Evolutionary conservation across 1,139 yeast genomes (phyloP).

Genomic region (Suhomyces panamericanus): DNA sequence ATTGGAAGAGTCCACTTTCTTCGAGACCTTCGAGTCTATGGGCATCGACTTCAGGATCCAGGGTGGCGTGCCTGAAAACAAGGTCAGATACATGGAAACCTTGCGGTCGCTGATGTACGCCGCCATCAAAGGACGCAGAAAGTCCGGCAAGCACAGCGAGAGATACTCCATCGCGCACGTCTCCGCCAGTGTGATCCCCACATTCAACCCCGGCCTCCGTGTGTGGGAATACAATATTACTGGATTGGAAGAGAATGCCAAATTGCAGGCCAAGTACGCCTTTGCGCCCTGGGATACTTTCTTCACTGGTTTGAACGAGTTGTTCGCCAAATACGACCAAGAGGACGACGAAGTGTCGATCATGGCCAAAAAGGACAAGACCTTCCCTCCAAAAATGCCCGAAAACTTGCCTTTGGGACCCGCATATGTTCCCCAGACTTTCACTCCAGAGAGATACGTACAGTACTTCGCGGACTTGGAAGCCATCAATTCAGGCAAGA

Average conservation of each 20-base stretch:
- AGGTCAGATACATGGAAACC: slow-evolving; percentile 59
- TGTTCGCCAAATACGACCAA: slow-evolving; percentile 19
- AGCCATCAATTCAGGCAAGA: slow-evolving; percentile 46
- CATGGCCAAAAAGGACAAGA: slow-evolving; percentile 45
- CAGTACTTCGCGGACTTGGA: slow-evolving; percentile 71
- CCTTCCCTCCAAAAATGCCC: slow-evolving; percentile 71
- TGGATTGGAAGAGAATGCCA: slow-evolving; percentile 23
- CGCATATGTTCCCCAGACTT: slow-evolving; percentile 67
- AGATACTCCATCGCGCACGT: slow-evolving; percentile 71
- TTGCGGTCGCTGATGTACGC: slow-evolving; percentile 56
- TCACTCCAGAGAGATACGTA: slow-evolving; percentile 69
- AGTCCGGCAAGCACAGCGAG: slow-evolving; percentile 50
- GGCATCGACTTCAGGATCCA: slow-evolving; percentile 23
- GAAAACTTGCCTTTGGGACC: slow-evolving; percentile 61
- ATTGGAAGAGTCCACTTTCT: slow-evolving; percentile 9
- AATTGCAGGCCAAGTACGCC: slow-evolving; percentile 17
- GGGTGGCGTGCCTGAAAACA: slow-evolving; percentile 68
- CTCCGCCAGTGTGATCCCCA: slow-evolving; percentile 77
- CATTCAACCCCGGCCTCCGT: slow-evolving; percentile 78
- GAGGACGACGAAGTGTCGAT: slow-evolving; percentile 19
- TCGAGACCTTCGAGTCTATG: slow-evolving; percentile 10
- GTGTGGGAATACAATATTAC: slow-evolving; percentile 85
- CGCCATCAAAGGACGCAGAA: slow-evolving; percentile 41
- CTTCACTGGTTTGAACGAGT: slow-evolving; percentile 47
- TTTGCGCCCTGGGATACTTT: slow-evolving; percentile 56